A percentile compares a stretch with the other conserved stretches of the same genome.
Conservation (phyloP, 2,329 filamentous ascomycete genomes). For the Aspergillus oerlinghausenensis region DNA sequence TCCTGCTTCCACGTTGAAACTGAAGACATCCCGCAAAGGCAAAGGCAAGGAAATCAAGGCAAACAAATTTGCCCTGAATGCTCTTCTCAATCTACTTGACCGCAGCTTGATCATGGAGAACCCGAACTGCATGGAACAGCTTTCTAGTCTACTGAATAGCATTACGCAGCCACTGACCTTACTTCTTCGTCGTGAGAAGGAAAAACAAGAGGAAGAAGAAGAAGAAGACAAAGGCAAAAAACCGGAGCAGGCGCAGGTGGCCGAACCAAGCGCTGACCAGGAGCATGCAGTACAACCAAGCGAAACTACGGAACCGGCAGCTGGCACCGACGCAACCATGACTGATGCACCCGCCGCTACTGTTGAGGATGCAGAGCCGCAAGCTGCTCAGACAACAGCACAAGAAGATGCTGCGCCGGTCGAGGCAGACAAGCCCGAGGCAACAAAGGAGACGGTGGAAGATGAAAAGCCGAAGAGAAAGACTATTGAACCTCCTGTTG, state of each 20-base stretch:
- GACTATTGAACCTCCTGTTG: conserved; percentile 71
- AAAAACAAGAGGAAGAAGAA: conserved; percentile 50
- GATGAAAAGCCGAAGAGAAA: conserved; percentile 54
- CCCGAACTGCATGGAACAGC: conserved; percentile 90
- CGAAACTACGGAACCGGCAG: conserved; percentile 18
- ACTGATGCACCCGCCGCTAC: conserved; percentile 33
- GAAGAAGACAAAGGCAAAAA: conserved; percentile 38
- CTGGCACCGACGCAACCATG: conserved; percentile 36
- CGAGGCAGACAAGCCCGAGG: conserved; percentile 23
- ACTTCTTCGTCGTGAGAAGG: conserved; percentile 77
- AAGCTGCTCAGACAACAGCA: conserved; percentile 20
- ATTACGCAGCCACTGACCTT: conserved; percentile 82
- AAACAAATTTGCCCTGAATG: conserved; percentile 87
- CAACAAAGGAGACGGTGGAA: conserved; percentile 40
- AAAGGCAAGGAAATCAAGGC: conserved; percentile 82
- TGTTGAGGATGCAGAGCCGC: conserved; percentile 27
- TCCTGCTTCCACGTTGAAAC: conserved; percentile 69
- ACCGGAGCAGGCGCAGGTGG: conserved; percentile 23
- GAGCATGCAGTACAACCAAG: conserved; percentile 25
- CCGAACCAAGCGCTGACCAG: conserved; percentile 16
- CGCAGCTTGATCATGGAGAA: conserved; percentile 96
- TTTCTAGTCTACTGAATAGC: conserved; percentile 80
- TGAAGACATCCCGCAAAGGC: conserved; percentile 72
- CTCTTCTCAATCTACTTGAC: conserved; percentile 79
- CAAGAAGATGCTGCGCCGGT: conserved; percentile 26